Evolutionary conservation across 2,329 filamentous ascomycete genomes (phyloP), one percentile per base, ranked within the genome.

Genomic region (Ustulina deusta): DNA sequence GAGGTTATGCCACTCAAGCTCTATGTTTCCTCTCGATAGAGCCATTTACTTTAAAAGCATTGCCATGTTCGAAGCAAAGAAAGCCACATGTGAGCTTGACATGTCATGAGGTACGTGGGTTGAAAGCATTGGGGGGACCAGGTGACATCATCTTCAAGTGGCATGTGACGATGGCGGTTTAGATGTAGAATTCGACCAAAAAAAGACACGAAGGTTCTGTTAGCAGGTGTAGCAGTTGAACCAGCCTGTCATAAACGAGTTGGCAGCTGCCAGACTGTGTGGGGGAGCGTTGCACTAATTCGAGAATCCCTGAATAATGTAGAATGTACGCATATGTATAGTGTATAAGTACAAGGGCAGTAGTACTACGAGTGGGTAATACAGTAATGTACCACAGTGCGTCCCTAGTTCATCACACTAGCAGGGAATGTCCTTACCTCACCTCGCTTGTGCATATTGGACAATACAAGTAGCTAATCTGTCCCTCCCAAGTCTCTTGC

Each of bases 371-470:
- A n/a, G 46, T 25, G 6, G 27, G 58, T 34, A 9, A 36, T 54
- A 60, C 40, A 65, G 56, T 65, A 66, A 66, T 27, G 38, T n/a
- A 55, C 36, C 22, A 66, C 59, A 66, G 64, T 66, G 49, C 17
- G 38, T 20, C 34, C 44, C 38, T 54, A 15, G 10, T 44, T n/a
- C 20, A 52, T 17, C 36, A 55, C 54, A 49, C 58, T 34, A 61
- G 51, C 59, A 54, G 40, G 60, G 59, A 13, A 59, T 49, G 60
- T 66, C 61, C 66, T 52, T 61, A 49, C 61, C 61, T 68, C 62
- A 49, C 61, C 57, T 68, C 62, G 66, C 66, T 68, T 68, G 62
- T 63, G 40, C 36, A 22, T 49, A 52, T 20, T 34, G n/a, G n/a
- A 49, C 48, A 54, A 34, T 56, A 59, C 46, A 29, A 42, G 54